Evolutionary conservation across 768 basidiomycete genomes (phyloP).

Genomic region (Suillus luteus): DNA sequence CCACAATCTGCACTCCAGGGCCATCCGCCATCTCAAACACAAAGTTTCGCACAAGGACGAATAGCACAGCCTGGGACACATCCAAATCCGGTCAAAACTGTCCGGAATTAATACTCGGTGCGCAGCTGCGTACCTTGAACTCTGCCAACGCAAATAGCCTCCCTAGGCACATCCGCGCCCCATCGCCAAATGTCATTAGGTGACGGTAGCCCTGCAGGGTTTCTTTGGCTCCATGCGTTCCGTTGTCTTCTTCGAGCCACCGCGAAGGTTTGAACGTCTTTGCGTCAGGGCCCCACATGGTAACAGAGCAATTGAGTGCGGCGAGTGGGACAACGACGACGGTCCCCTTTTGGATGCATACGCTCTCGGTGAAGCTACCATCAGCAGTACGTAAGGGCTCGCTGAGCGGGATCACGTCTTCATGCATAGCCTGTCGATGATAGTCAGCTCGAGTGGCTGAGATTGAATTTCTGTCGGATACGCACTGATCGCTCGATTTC

Average conservation of each 20-base stretch:
- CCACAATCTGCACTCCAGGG: conserved; percentile 34
- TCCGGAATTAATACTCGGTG: too few relatives aligned
- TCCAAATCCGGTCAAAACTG: neutral
- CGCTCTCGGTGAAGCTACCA: conserved; percentile 30
- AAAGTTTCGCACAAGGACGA: conserved; percentile 44
- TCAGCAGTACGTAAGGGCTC: conserved; percentile 30
- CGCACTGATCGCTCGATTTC: conserved; percentile 37
- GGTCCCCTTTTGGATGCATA: conserved; percentile 42
- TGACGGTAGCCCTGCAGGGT: conserved; percentile 42
- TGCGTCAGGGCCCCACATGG: conserved; percentile 48
- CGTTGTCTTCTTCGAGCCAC: conserved; percentile 38
- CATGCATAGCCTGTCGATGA: conserved; percentile 34
- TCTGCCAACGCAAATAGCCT: conserved; percentile 45
- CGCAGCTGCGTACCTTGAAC: conserved; percentile 36
- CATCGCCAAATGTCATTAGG: conserved; percentile 46
- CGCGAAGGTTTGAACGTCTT: conserved; percentile 44
- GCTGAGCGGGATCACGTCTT: conserved; percentile 41
- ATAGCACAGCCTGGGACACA: conserved; percentile 33
- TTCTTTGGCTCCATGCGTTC: conserved; percentile 22
- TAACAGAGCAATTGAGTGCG: conserved; percentile 41
- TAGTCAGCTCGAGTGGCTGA: neutral
- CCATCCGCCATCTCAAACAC: conserved; percentile 35
- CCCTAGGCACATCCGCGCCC: conserved; percentile 48
- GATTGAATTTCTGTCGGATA: neutral
- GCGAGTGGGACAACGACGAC: conserved; percentile 39